Evolutionary conservation across 1,284 basidiomycete genomes (phyloP), one percentile per base, ranked within the genome.

Genomic region (Cutaneotrichosporon mucoides): DNA sequence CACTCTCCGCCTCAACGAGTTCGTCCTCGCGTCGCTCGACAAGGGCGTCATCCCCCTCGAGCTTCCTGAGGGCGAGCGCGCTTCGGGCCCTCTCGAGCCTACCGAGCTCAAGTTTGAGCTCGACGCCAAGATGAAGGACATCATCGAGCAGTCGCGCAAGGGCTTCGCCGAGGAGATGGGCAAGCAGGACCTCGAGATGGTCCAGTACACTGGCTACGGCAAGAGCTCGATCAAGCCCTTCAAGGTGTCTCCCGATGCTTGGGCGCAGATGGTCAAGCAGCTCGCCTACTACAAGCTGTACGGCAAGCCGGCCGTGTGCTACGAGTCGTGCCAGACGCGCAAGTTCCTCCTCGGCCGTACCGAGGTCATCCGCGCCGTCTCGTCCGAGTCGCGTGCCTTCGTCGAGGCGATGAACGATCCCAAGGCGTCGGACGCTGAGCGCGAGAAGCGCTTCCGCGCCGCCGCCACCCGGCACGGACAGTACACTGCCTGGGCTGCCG

Each of bases 241-340:
- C 84, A 90, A 89, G 75, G 84, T 86, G 49, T 94, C 91, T 2
- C 95, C 96, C 0, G 95, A 99, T 73, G 91, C 91, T 13, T 95
- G 92, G 87, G 91, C 84, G 9, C 95, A 99, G 80, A 84, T 98
- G 65, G 86, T 92, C 67, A 96, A 96, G 81, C 95, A 98, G 78
- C 85, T 98, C 47, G 95, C 94, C 16, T 96, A 90, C 82, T 87
- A 88, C 79, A 92, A 92, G 79, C 85, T 96, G 83, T 84, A 83
- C 70, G 83, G 84, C 33, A 84, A 90, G 24, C 86, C 89, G 5
- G 89, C 85, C 4, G 87, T 92, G 44, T 90, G 90, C 55, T 99
- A 98, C 80, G 95, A 98, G 82, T 90, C 88, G 63, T 88, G 88
- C 12, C 94, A 98, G 81, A 99, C 95, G 58, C 84, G 95, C 46